Percentiles rank a stretch among this genome's conserved stretches.
These are phyloP conservation scores for Phytopythium montanum DNA, from an alignment of 352 stramenopile genomes.

Conservation along the genomic window DNA sequence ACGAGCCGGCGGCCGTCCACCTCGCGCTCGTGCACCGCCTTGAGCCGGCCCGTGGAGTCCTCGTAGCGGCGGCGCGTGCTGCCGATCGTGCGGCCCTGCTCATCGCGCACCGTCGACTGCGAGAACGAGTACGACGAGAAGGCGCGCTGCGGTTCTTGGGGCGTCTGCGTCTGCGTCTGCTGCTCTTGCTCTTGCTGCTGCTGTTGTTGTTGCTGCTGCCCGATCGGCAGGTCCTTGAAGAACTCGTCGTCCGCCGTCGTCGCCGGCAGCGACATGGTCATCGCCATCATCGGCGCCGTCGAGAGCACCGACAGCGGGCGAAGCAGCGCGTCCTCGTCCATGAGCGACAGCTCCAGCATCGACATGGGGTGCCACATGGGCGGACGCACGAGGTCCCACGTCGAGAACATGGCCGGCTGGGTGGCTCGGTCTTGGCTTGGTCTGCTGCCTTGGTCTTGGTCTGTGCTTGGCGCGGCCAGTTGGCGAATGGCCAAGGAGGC, in stretches of 20 bases:
- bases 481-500: constrained; percentile 17
- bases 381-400: constrained; percentile 77
- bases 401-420: constrained; percentile 38
- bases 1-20: constrained; percentile 54
- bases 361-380: constrained; percentile 78
- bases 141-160: constrained; percentile 32
- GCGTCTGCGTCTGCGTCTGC: constrained; percentile 14
- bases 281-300: constrained; percentile 16
- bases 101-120: constrained; percentile 68
- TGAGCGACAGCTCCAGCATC: constrained; percentile 79
- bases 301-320: constrained; percentile 34
- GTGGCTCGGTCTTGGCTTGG: not conserved
- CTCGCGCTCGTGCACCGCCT: constrained; percentile 81
- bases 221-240: constrained; percentile 68
- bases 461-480: constrained; percentile 9
- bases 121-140: constrained; percentile 82
- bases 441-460: constrained; percentile 13
- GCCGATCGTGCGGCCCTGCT: constrained; percentile 51
- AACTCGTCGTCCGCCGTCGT: constrained; percentile 65
- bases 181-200: constrained; percentile 27
- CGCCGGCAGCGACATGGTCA: constrained; percentile 28
- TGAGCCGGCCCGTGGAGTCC: constrained; percentile 74
- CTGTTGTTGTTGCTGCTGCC: constrained; percentile 17
- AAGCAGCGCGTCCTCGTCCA: constrained; percentile 56
- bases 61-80: constrained; percentile 82